Percentiles rank a stretch among this genome's conserved stretches.
These are phyloP conservation scores for Diophrys appendiculata DNA, from an alignment of 73 alveolate species.

Conservation along the genomic window DNA sequence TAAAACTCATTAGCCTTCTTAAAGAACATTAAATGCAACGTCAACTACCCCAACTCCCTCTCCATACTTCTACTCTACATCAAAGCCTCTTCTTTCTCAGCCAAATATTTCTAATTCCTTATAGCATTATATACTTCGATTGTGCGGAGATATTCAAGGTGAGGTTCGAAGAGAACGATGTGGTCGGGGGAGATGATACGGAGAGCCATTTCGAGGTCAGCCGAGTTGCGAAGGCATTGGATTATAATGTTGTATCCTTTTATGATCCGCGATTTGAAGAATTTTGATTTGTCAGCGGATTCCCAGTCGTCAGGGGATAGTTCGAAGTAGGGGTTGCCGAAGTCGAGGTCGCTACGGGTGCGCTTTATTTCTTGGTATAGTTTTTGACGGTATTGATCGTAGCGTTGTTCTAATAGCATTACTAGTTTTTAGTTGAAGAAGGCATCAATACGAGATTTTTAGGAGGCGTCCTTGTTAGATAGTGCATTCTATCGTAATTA, in stretches of 20 bases:
- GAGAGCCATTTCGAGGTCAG: neutral
- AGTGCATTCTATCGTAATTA: neutral
- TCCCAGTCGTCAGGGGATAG: neutral
- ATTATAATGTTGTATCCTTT: neutral
- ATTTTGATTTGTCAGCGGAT: neutral
- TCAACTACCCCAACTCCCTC: neutral
- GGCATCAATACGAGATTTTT: neutral
- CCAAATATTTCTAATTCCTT: neutral
- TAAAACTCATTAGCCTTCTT: neutral
- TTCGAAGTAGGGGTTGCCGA: neutral
- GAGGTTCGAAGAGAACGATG: slow-evolving; percentile 6
- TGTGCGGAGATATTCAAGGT: slow-evolving; percentile 1
- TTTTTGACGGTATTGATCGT: neutral
- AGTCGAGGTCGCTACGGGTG: neutral
- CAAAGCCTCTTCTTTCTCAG: neutral
- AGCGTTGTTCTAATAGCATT: neutral
- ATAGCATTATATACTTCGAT: slow-evolving; percentile 15
- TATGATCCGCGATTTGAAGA: neutral
- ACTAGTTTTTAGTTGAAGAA: slow-evolving; percentile 11
- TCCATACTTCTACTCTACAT: neutral
- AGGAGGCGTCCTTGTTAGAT: neutral
- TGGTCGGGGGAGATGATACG: neutral
- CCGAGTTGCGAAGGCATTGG: neutral
- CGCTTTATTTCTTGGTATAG: neutral
- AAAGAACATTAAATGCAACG: neutral